A percentile compares a stretch with the other conserved stretches of the same genome.
Conservation (phyloP, 2,329 filamentous ascomycete genomes). For the Conoideocrella luteorostrata region DNA sequence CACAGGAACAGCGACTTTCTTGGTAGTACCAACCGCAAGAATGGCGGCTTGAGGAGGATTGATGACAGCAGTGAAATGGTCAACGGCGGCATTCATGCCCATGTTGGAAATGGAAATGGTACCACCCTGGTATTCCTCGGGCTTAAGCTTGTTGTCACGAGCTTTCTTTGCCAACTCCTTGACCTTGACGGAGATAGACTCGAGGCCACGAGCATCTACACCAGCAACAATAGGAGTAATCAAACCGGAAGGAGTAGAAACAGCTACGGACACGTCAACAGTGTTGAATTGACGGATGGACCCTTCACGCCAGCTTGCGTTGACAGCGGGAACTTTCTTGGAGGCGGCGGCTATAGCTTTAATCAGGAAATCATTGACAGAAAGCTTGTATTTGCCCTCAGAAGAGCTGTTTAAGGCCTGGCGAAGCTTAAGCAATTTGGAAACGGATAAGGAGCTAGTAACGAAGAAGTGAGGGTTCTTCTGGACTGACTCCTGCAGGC, state of each 20-base stretch:
- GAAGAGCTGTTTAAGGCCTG: slow-evolving; percentile 83
- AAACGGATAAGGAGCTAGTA: slow-evolving; percentile 81
- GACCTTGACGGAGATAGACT: slow-evolving; percentile 80
- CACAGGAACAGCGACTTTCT: slow-evolving; percentile 86
- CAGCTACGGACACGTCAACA: slow-evolving; percentile 92
- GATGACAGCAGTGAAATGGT: slow-evolving; percentile 97
- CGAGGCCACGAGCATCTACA: slow-evolving; percentile 79
- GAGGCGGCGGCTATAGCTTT: slow-evolving; percentile 87
- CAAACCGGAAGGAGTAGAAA: slow-evolving; percentile 85
- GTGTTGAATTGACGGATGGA: slow-evolving; percentile 89
- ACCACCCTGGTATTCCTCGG: slow-evolving; percentile 97
- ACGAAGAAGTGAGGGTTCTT: slow-evolving; percentile 99
- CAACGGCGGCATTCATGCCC: slow-evolving; percentile 97
- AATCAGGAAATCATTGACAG: slow-evolving; percentile 99
- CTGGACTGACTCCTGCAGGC: slow-evolving; percentile 79
- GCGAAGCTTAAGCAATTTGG: slow-evolving; percentile 93
- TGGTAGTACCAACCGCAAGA: slow-evolving; percentile 86
- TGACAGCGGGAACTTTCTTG: slow-evolving; percentile 90
- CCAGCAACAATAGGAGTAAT: slow-evolving; percentile 96
- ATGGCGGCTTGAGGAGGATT: slow-evolving; percentile 97
- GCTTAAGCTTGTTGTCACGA: slow-evolving; percentile 96
- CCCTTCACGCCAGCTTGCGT: slow-evolving; percentile 89
- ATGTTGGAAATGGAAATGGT: slow-evolving; percentile 99
- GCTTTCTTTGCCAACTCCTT: slow-evolving; percentile 97
- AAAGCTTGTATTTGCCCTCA: slow-evolving; percentile 96